phyloP scores from a whole-genome alignment of 495 filamentous ascomycete species.

The Trichoderma orchidacearum region DNA sequence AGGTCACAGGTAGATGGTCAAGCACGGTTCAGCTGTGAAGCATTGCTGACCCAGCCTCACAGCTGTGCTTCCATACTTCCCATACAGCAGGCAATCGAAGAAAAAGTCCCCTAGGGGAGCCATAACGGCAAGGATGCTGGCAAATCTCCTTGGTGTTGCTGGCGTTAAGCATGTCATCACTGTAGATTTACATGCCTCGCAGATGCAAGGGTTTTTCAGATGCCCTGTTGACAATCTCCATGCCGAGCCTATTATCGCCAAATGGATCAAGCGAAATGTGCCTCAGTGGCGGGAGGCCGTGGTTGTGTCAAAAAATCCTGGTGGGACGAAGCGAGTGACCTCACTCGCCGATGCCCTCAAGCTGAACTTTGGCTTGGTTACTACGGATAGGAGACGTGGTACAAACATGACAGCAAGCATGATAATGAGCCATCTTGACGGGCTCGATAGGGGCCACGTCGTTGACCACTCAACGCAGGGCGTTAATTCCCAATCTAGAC shows the following conservation, averaged over 20 bases:
- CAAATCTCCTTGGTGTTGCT: constrained; percentile 83
- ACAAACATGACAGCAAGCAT: constrained; percentile 53
- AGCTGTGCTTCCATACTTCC: constrained; percentile 98
- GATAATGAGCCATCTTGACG: constrained; percentile 33
- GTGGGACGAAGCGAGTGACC: constrained; percentile 94
- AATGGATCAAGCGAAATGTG: constrained; percentile 87
- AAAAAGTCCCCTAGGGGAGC: constrained; percentile 96
- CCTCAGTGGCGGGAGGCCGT: constrained; percentile 80
- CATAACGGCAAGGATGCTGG: constrained; percentile 93
- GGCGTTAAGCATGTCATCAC: constrained; percentile 97
- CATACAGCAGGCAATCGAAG: constrained; percentile 96
- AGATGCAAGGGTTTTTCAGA: constrained; percentile 98
- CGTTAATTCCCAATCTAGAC: neutral
- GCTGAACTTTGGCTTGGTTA: constrained; percentile 94
- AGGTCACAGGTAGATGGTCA: constrained; percentile 66
- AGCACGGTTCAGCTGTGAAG: constrained; percentile 6
- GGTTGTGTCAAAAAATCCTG: constrained; percentile 95
- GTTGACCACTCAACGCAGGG: neutral
- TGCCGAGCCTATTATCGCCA: constrained; percentile 88
- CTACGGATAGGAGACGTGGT: constrained; percentile 70
- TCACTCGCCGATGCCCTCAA: constrained; percentile 91
- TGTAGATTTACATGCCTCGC: constrained; percentile 88
- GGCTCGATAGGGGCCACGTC: constrained; percentile 21
- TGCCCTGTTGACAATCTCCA: constrained; percentile 97
- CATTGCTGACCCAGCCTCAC: constrained; percentile 9